Conservation (phyloP, 306 rosid genomes). For the Vigna mungo region DNA sequence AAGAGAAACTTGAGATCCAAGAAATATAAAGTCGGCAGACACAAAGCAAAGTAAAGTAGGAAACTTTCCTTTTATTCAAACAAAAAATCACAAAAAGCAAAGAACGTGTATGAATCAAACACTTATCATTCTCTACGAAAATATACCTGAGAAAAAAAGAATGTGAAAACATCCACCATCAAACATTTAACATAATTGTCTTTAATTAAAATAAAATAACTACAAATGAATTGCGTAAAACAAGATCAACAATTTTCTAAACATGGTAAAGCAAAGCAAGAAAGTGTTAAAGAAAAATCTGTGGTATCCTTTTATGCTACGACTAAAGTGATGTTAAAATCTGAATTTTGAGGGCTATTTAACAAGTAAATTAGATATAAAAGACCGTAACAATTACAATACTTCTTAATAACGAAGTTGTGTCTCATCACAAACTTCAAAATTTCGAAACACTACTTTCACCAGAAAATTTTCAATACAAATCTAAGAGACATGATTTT, state of each 20-base stretch:
- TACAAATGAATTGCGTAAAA: neutral
- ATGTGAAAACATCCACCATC: neutral
- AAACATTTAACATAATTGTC: neutral
- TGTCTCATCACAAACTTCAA: too few species aligned
- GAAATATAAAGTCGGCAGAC: slow-evolving; percentile 1
- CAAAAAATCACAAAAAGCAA: neutral
- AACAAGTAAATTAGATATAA: neutral
- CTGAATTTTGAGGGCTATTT: neutral
- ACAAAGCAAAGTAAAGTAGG: neutral
- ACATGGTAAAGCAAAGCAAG: neutral
- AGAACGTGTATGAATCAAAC: neutral
- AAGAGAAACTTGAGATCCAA: slow-evolving; percentile 34
- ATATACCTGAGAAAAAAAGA: neutral
- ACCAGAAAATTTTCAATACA: too few species aligned
- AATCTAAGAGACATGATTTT: too few species aligned
- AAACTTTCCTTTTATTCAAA: neutral
- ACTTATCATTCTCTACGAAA: neutral
- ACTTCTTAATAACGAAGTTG: too few species aligned
- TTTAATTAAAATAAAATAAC: neutral
- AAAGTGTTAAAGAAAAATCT: neutral
- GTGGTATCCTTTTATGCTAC: neutral
- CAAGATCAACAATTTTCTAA: neutral
- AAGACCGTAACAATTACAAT: too few species aligned
- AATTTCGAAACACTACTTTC: too few species aligned
- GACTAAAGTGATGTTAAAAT: neutral